phyloP scores from a whole-genome alignment of 1,284 basidiomycete genomes.

The Cryptococcus sp. region DNA sequence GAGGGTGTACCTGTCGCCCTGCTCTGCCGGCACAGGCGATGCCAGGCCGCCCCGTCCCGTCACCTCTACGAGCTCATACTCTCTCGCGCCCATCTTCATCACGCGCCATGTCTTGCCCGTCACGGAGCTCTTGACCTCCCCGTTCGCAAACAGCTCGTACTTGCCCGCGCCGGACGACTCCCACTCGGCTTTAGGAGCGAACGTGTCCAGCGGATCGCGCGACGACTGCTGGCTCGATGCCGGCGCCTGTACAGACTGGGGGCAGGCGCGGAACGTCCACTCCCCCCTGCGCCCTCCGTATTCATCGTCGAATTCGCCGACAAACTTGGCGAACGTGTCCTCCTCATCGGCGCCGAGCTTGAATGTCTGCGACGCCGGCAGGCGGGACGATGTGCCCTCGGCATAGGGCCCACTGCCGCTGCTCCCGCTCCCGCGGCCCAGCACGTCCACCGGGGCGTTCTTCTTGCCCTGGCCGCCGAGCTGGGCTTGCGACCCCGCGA shows the following conservation, averaged over 20 bases:
- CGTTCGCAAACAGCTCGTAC: slow-evolving; percentile 39
- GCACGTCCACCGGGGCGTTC: slow-evolving; percentile 24
- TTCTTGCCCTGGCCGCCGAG: slow-evolving; percentile 33
- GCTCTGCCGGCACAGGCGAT: slow-evolving; percentile 1
- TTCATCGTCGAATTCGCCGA: slow-evolving; percentile 51
- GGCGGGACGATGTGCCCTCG: not conserved
- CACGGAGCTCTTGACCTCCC: slow-evolving; percentile 38
- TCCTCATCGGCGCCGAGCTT: slow-evolving; percentile 43
- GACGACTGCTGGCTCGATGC: slow-evolving; percentile 1
- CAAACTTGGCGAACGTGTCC: slow-evolving; percentile 52
- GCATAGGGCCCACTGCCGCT: not conserved
- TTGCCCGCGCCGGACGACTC: slow-evolving; percentile 43
- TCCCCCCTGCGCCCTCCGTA: slow-evolving; percentile 51
- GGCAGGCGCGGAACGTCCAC: slow-evolving; percentile 48
- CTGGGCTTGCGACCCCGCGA: slow-evolving; percentile 44
- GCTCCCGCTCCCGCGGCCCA: not conserved
- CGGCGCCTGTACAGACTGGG: not conserved
- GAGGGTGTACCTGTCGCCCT: slow-evolving; percentile 25
- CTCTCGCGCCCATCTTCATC: slow-evolving; percentile 26
- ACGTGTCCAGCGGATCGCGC: slow-evolving; percentile 21
- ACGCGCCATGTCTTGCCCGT: slow-evolving; percentile 42
- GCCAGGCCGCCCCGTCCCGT: slow-evolving; percentile 3
- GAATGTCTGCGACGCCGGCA: slow-evolving; percentile 20
- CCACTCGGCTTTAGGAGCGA: slow-evolving; percentile 36
- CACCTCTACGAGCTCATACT: slow-evolving; percentile 44